Conservation (phyloP, 345 rosid species). For the Camelina sativa region DNA sequence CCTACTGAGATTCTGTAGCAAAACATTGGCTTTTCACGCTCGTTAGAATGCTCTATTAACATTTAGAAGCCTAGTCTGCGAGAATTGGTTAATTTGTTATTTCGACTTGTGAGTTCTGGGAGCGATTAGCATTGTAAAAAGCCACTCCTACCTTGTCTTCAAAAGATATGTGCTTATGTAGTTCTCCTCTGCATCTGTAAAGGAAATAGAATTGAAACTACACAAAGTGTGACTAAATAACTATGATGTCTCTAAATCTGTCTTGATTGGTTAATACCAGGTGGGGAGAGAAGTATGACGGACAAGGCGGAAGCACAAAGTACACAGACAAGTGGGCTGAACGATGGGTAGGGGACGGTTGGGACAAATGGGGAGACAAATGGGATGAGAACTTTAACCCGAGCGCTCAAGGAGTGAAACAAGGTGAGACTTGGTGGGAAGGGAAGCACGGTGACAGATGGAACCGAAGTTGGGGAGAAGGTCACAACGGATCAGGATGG, state of each 20-base stretch:
- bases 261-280: conserved; percentile 46
- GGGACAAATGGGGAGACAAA: conserved; percentile 99
- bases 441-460: conserved; percentile 81
- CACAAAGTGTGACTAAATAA: background rate
- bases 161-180: background rate
- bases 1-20: background rate
- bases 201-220: conserved; percentile 6
- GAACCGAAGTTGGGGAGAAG: conserved; percentile 98
- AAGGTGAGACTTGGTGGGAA: conserved; percentile 98
- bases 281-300: conserved; percentile 96
- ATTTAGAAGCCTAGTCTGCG: background rate
- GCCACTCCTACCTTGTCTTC: background rate
- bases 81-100: background rate
- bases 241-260: conserved; percentile 2
- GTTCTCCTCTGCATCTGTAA: conserved; percentile 7
- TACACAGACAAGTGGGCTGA: conserved; percentile 99
- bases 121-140: background rate
- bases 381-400: conserved; percentile 91
- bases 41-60: background rate
- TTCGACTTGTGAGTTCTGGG: background rate
- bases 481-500: conserved; percentile 91
- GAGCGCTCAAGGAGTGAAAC: conserved; percentile 84
- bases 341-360: conserved; percentile 74
- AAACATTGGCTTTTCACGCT: background rate
- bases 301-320: conserved; percentile 83